Base-by-base conservation (phyloP, 331 rosid species). In the Dryas integrifolia region DNA sequence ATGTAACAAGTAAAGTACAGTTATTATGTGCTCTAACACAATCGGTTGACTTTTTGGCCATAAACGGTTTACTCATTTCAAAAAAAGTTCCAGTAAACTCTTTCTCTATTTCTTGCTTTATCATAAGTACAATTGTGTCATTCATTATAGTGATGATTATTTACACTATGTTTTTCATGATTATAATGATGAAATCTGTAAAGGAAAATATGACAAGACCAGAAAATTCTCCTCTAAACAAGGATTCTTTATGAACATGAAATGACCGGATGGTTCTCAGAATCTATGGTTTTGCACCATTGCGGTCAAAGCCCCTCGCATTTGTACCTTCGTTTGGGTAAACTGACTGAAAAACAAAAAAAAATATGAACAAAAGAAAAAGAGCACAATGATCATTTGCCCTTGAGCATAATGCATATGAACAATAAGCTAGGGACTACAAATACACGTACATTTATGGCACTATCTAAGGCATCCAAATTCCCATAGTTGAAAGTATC, bases 401-500 rank as follows among this genome's bases (percentile, higher is more conserved):
- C 0, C 39, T 58, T 48, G 10, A 47, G 7, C 64, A 57, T 30
- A 46, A 74, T 7, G 41, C 51, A 52, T 47, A 58, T 1, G 66
- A 83, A 62, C 48, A 57, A 57, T 12, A 40, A 56, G 49, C 50
- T 35, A 44, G 9, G 9, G 51, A 61, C 15, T 13, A n/a, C 4
- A 43, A 62, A 10, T 62, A 76, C 82, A 45, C 51, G 47, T 64
- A 69, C 81, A 53, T 80, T 88, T 80, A 82, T 80, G 26, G 79
- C 55, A 58, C 73, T 66, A 60, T 77, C 57, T 14, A 84, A 46
- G 74, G 84, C 67, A 66, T 82, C 81, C 15, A 41, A 47, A 70
- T 77, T 71, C 59, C 65, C 86, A 56, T 74, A 77, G 80, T 80
- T 57, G 71, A 77, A 87, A 77, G 69, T 75, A 45, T 75, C 77